These are phyloP conservation scores for Trypanosoma cruzi DNA, from an alignment of 208 protist species.

Conservation along the genomic window DNA sequence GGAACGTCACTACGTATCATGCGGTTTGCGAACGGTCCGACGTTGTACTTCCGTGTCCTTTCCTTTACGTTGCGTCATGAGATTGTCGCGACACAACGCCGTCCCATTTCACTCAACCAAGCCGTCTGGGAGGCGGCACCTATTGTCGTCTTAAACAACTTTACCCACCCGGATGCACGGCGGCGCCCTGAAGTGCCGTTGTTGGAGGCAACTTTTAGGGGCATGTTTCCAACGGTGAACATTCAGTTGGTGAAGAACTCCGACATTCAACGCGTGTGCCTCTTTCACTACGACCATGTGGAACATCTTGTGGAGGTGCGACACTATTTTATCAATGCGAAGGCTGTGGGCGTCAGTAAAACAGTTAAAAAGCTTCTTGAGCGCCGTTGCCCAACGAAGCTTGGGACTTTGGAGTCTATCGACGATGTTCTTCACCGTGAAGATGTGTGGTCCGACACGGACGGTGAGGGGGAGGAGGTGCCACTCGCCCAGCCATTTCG, in stretches of 20 bases:
- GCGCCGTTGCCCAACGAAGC: constrained; percentile 76
- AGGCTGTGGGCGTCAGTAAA: constrained; percentile 72
- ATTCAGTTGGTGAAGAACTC: constrained; percentile 79
- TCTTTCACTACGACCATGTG: constrained; percentile 91
- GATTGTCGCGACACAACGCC: constrained; percentile 75
- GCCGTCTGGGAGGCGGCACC: constrained; percentile 85
- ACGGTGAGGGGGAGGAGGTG: constrained; percentile 92
- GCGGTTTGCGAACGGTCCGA: constrained; percentile 91
- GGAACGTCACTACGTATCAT: constrained; percentile 91
- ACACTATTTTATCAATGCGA: constrained; percentile 89
- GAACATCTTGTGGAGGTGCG: constrained; percentile 88
- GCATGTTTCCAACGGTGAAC: constrained; percentile 83
- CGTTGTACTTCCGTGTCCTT: constrained; percentile 86
- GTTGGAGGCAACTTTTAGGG: constrained; percentile 84
- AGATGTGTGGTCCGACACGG: constrained; percentile 89
- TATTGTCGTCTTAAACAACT: constrained; percentile 93
- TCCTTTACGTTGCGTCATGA: constrained; percentile 89
- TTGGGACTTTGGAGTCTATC: constrained; percentile 77
- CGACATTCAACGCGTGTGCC: constrained; percentile 84
- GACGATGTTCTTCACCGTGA: constrained; percentile 84
- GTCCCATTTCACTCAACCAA: constrained; percentile 50
- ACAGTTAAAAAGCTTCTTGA: constrained; percentile 91
- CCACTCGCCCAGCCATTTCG: constrained; percentile 85
- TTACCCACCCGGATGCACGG: constrained; percentile 71
- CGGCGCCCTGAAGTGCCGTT: constrained; percentile 74